These are phyloP conservation scores for Phallus indusiatus DNA, from an alignment of 768 basidiomycete genomes.

Conservation along the genomic window DNA sequence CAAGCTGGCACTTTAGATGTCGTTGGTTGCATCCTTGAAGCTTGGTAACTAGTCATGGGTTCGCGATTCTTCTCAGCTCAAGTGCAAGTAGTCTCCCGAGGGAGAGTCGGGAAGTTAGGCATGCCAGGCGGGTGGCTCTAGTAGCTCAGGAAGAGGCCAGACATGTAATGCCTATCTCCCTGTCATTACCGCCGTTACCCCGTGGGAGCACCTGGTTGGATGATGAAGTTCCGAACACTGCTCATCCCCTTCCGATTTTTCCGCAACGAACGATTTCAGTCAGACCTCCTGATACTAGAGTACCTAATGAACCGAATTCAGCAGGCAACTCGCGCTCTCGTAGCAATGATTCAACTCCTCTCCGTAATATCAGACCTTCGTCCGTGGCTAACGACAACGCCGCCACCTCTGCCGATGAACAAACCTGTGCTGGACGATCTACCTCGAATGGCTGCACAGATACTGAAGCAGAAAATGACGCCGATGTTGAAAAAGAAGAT, in stretches of 20 bases:
- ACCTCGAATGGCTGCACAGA: slow-evolving; percentile 51
- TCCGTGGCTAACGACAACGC: slow-evolving; percentile 21
- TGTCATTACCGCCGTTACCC: background rate
- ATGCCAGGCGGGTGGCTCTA: slow-evolving; percentile 48
- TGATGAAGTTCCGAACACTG: background rate
- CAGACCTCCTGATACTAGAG: background rate
- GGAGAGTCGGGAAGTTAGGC: slow-evolving; percentile 66
- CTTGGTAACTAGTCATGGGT: slow-evolving; percentile 81
- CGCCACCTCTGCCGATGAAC: background rate
- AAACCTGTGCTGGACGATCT: slow-evolving; percentile 14
- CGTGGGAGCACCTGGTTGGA: background rate
- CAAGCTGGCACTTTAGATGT: slow-evolving; percentile 91
- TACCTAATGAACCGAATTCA: background rate
- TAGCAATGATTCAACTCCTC: background rate
- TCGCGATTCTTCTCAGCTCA: slow-evolving; percentile 73
- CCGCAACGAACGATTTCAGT: background rate
- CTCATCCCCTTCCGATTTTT: background rate
- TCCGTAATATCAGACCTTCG: slow-evolving; percentile 22
- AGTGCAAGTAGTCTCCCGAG: slow-evolving; percentile 66
- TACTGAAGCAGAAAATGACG: slow-evolving; percentile 75
- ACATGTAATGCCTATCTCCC: background rate
- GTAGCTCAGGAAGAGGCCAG: background rate
- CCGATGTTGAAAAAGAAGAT: slow-evolving; percentile 46
- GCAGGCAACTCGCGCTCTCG: background rate
- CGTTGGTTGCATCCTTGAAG: slow-evolving; percentile 87